Conservation (phyloP, 805 yeast species). For the Metschnikowia arizonensis region DNA sequence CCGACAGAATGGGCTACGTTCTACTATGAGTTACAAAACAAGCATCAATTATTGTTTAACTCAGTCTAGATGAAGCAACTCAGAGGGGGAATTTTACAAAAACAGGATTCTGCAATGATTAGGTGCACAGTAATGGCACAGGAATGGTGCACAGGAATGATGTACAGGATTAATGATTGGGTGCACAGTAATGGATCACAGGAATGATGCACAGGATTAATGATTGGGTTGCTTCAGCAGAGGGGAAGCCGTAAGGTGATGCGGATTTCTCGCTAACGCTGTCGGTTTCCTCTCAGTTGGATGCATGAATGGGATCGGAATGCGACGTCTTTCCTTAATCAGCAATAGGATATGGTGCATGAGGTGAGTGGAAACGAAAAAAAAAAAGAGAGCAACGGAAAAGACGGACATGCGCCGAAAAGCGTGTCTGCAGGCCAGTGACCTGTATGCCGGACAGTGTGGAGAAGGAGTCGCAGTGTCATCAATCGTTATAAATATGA, state of each 20-base stretch:
- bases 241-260: not conserved
- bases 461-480: slow-evolving; percentile 5
- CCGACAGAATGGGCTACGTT: slow-evolving; percentile 16
- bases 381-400: slow-evolving; percentile 2
- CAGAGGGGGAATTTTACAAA: not conserved
- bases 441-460: not conserved
- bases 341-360: not conserved
- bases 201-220: not conserved
- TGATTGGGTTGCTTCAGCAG: slow-evolving; percentile 4
- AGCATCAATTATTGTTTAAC: slow-evolving; percentile 18
- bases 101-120: too few relatives aligned
- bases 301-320: too few relatives aligned
- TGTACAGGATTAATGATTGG: too few relatives aligned
- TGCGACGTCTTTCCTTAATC: not conserved
- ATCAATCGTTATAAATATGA: not conserved
- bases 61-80: slow-evolving; percentile 1
- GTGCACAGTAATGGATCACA: too few relatives aligned
- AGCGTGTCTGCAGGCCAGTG: not conserved
- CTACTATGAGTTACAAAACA: slow-evolving; percentile 16
- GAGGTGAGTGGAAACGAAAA: not conserved
- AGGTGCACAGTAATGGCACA: too few relatives aligned
- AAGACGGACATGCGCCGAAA: not conserved
- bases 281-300: not conserved
- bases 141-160: too few relatives aligned
- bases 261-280: not conserved